Conservation (phyloP, 768 basidiomycete genomes). For the Suillus brevipes region DNA sequence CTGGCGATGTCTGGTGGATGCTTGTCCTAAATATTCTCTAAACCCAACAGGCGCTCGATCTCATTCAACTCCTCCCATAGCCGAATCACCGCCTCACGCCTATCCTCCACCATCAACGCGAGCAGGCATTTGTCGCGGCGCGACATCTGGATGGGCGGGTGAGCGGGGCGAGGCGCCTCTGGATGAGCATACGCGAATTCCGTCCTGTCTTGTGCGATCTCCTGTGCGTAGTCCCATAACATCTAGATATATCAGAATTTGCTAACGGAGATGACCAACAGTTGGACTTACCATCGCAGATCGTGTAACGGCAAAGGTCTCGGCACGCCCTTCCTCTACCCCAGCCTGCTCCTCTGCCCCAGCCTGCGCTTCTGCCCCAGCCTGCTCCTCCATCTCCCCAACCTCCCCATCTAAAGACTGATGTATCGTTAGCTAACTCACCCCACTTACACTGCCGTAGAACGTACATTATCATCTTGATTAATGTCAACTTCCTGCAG, state of each 20-base stretch:
- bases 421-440: not conserved
- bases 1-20: too few species aligned
- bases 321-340: too few species aligned
- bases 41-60: too few species aligned
- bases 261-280: too few species aligned
- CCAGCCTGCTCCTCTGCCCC: too few species aligned
- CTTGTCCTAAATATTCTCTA: not conserved
- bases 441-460: not conserved
- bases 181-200: not conserved
- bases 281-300: too few species aligned
- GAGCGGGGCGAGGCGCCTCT: accelerated
- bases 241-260: not conserved
- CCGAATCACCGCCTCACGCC: too few species aligned
- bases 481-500: not conserved
- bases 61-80: too few species aligned
- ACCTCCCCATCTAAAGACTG: not conserved
- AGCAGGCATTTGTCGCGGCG: not conserved
- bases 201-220: not conserved
- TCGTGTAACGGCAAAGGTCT: too few species aligned
- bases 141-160: not conserved
- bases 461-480: not conserved
- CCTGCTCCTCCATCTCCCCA: not conserved
- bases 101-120: too few species aligned
- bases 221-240: not conserved
- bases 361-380: too few species aligned